Base-by-base conservation (phyloP, 148 eudicot genomes). In the Linanthus parryae region DNA sequence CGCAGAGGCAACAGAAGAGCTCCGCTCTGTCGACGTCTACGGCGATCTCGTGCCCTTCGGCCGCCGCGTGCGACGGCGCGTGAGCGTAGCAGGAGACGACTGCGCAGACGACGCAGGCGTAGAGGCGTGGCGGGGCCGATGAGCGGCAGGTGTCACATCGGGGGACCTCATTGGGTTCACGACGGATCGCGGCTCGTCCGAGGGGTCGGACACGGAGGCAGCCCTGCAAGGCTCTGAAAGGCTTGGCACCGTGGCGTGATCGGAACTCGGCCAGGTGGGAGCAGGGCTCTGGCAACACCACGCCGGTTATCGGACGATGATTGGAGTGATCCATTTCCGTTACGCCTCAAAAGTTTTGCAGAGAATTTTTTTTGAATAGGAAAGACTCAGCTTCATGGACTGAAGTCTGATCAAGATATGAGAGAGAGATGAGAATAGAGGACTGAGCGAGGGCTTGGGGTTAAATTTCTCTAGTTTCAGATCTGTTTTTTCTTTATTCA, bases 11-110 rank as follows among this genome's bases (percentile, higher is more conserved):
- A 60, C 94, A 85, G 63, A 73, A 85, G 10, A 86, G 82, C 67
- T 80, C 90, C 25, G 80, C 82, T 0, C 86, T 71, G 60, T 75
- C 74, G 34, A 83, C 71, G 63, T 83, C 94, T 19, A 75, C 83
- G 15, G 73, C 69, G 54, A 85, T 77, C 53, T 24, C 71, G 61
- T 85, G 95, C 1, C 70, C 38, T 9, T 73, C 35, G 42, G 34
- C 25, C 16, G 44, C 47, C 22, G 81, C 67, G 55, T 81, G 88
- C 3, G 60, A 8, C 29, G 64, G 59, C 29, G 76, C 85, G 68
- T 85, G 85, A 16, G 19, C 33, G 57, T 47, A 59, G 53, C 89
- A 85, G 44, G 58, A 65, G 51, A 82, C 68, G 26, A 61, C 49
- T 55, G 77, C 85, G 69, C 95, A 85, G 3, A 70, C 18, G 13